Percentiles rank a stretch among this genome's conserved stretches.
Evolutionary conservation across 768 basidiomycete genomes (phyloP).

Genomic region (Russula compacta): DNA sequence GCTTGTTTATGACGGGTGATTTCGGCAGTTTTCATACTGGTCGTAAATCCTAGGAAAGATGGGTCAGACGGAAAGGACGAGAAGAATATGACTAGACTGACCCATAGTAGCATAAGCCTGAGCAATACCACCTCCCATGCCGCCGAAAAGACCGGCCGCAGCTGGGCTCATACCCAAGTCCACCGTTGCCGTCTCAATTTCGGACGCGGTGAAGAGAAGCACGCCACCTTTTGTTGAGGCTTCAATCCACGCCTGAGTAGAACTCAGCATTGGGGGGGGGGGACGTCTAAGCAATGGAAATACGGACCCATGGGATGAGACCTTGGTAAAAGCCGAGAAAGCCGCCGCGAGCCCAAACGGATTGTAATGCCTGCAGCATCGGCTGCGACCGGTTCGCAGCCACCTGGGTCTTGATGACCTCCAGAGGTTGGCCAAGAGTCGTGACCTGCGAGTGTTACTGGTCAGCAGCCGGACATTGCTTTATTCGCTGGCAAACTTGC

Average conservation of each 20-base stretch:
- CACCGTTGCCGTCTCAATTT: conserved; percentile 69
- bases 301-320: conserved; percentile 91
- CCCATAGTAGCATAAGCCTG: conserved; percentile 99
- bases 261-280: conserved; percentile 1
- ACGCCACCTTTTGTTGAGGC: conserved; percentile 98
- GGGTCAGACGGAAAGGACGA: not conserved
- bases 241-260: conserved; percentile 90
- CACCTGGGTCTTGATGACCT: conserved; percentile 99
- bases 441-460: conserved; percentile 58
- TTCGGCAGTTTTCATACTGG: conserved; percentile 99
- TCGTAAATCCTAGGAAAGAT: conserved; percentile 75
- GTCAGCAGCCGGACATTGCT: not conserved
- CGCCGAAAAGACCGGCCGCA: conserved; percentile 82
- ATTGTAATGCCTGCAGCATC: conserved; percentile 76
- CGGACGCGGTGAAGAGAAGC: conserved; percentile 90
- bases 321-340: conserved; percentile 91
- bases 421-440: conserved; percentile 94
- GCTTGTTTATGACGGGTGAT: conserved; percentile 94
- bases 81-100: conserved; percentile 33
- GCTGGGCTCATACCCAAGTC: conserved; percentile 69
- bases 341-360: conserved; percentile 91
- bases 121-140: conserved; percentile 94
- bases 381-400: conserved; percentile 90
- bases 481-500: conserved; percentile 35
- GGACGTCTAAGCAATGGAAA: not conserved